Base-by-base conservation (phyloP, 805 yeast species). In the Zygoascus tannicola region DNA sequence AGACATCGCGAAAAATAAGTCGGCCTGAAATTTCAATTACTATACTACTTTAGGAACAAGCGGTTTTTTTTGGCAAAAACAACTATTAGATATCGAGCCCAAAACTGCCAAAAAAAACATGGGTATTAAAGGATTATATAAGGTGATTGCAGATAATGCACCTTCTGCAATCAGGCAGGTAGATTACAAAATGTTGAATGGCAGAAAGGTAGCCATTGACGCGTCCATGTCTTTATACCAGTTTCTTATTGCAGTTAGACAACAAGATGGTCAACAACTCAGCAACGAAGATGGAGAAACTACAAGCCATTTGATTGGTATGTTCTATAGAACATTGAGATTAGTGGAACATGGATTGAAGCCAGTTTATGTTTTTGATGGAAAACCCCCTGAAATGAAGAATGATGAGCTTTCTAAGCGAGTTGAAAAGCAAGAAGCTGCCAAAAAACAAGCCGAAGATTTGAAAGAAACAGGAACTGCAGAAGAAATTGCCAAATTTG, bases 301-400 rank as follows among this genome's bases (percentile, higher is more conserved):
- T 1, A 83, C 81, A 1, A 58, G 96, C 0, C 99, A 92, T 62
- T 63, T 92, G 46, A 87, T 88, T 82, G 99, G 99, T 2, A 84
- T 92, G 74, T 92, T 92, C 62, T 90, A 92, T 63, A 71, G 98
- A 48, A 92, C 99, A 0, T 73, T 92, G 42, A 67, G 95, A 43
- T 76, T 92, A 74, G 83, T 88, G 3, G 94, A 82, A 51, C 77
- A 84, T 56, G 96, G 97, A n/a, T 76, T 92, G 56, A 92, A 92
- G 60, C 99, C 99, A 1, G 81, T 88, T 36, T 92, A 86, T 59
- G 97, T 92, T 5, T 92, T 92, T 65, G 99, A 92, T 62, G 99
- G 99, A 20, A 87, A 85, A 56, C 98, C 99, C 4, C 99, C 99
- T 1, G 85, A 80, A 3, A 62, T 92, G 64, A 92, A 92, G 66